These are phyloP conservation scores for Cinchona pubescens DNA, from an alignment of 257 asterid species.

Conservation along the genomic window DNA sequence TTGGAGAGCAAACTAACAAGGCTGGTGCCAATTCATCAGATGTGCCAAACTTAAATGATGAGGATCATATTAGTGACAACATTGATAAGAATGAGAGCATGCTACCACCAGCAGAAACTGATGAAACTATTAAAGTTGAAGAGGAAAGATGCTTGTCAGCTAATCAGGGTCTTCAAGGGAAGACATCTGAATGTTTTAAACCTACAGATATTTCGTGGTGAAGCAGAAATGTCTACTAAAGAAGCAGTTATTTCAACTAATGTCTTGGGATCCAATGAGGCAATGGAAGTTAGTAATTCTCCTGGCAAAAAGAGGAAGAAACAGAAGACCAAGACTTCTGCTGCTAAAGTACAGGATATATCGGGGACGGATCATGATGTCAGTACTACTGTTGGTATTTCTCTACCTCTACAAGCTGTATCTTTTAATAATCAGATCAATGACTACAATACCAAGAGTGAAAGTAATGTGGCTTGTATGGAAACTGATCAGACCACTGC, in stretches of 20 bases:
- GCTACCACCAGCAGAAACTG: slow-evolving; percentile 13
- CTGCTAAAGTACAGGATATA: slow-evolving; percentile 15
- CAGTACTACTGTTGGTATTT: not conserved
- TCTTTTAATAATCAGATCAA: slow-evolving; percentile 7
- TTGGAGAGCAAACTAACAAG: slow-evolving; percentile 16
- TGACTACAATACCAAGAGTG: slow-evolving; percentile 2
- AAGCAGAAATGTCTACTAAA: slow-evolving; percentile 20
- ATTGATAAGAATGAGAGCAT: slow-evolving; percentile 11
- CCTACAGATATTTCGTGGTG: slow-evolving; percentile 15
- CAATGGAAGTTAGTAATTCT: slow-evolving; percentile 27
- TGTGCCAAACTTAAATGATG: slow-evolving; percentile 2
- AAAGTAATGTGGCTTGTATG: not conserved
- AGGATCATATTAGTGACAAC: slow-evolving; percentile 12
- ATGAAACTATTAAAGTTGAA: slow-evolving; percentile 8
- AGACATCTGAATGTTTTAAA: slow-evolving; percentile 1
- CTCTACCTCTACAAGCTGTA: slow-evolving; percentile 1
- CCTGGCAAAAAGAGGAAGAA: slow-evolving; percentile 36
- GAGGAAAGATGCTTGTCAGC: slow-evolving; percentile 7
- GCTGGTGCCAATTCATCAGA: slow-evolving; percentile 12
- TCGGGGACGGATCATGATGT: slow-evolving; percentile 26
- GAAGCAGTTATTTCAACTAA: slow-evolving; percentile 24
- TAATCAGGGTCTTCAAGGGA: slow-evolving; percentile 14
- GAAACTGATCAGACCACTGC: slow-evolving; percentile 1
- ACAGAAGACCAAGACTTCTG: not conserved
- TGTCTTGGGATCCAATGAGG: slow-evolving; percentile 20